These are phyloP conservation scores for Emergomyces africanus DNA, from an alignment of 2,329 filamentous ascomycete genomes.

Conservation along the genomic window DNA sequence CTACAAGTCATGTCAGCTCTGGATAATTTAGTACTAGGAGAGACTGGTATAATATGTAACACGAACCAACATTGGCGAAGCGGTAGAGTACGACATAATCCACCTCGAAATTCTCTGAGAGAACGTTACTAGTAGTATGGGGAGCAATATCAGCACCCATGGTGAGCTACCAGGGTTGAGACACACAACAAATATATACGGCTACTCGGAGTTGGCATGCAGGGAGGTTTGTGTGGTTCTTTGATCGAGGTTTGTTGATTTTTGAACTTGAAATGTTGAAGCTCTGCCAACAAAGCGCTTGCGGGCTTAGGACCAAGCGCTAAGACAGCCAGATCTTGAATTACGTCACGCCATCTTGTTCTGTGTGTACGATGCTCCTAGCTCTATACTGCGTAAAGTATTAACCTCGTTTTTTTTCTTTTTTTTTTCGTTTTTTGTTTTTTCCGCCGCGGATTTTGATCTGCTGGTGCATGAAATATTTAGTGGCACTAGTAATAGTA, in stretches of 20 bases:
- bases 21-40: neutral
- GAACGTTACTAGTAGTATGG: neutral
- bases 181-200: neutral
- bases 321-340: neutral
- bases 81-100: slow-evolving; percentile 81
- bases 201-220: neutral
- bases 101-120: slow-evolving; percentile 50
- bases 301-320: neutral
- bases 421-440: too few relatives aligned
- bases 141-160: neutral
- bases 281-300: neutral
- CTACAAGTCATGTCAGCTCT: slow-evolving; percentile 32
- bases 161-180: neutral
- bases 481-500: too few relatives aligned
- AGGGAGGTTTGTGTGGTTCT: neutral
- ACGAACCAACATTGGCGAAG: slow-evolving; percentile 53
- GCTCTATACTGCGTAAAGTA: too few relatives aligned
- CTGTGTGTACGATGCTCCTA: too few relatives aligned
- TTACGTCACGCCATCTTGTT: neutral
- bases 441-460: too few relatives aligned
- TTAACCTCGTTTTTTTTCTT: too few relatives aligned
- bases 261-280: too few relatives aligned
- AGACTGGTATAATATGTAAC: neutral
- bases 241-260: too few relatives aligned
- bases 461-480: too few relatives aligned